Percentiles rank a stretch among this genome's conserved stretches.
Conservation (phyloP, 202 grass and related monocot genomes). For the Schoenoplectus triqueter region DNA sequence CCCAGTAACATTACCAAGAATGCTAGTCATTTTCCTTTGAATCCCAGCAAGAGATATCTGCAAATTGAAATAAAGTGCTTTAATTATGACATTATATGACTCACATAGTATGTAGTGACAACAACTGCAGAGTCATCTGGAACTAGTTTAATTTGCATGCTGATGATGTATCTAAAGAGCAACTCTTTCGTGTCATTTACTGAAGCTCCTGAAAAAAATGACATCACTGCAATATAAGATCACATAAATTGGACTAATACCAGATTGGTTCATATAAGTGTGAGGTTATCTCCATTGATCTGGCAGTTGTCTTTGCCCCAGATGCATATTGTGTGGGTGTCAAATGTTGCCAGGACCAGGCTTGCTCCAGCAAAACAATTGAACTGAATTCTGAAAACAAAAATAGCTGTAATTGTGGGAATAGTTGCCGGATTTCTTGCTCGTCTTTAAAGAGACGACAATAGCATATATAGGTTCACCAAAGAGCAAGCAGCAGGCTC, state of each 20-base stretch:
- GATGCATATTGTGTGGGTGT: neutral
- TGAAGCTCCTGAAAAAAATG: slow-evolving; percentile 5
- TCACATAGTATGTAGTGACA: slow-evolving; percentile 45
- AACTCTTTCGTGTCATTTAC: slow-evolving; percentile 31
- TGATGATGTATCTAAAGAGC: slow-evolving; percentile 34
- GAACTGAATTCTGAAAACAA: slow-evolving; percentile 25
- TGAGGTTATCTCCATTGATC: slow-evolving; percentile 29
- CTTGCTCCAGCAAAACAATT: slow-evolving; percentile 15
- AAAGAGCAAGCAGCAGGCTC: neutral
- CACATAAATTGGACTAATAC: slow-evolving; percentile 9
- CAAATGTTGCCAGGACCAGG: slow-evolving; percentile 24
- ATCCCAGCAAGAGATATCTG: slow-evolving; percentile 38
- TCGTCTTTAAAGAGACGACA: neutral
- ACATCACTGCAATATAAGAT: neutral
- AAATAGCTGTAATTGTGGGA: neutral
- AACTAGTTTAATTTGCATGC: slow-evolving; percentile 44
- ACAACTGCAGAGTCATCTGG: slow-evolving; percentile 42
- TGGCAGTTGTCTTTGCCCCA: slow-evolving; percentile 39
- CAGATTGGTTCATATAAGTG: slow-evolving; percentile 28
- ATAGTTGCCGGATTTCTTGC: neutral
- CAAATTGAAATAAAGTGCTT: too few relatives aligned
- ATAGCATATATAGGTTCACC: neutral
- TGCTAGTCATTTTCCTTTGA: slow-evolving; percentile 31
- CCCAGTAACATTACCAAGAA: slow-evolving; percentile 40
- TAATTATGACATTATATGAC: neutral